Evolutionary conservation across 257 asterid genomes (phyloP).

Genomic region (Fraxinus quadrangulata): DNA sequence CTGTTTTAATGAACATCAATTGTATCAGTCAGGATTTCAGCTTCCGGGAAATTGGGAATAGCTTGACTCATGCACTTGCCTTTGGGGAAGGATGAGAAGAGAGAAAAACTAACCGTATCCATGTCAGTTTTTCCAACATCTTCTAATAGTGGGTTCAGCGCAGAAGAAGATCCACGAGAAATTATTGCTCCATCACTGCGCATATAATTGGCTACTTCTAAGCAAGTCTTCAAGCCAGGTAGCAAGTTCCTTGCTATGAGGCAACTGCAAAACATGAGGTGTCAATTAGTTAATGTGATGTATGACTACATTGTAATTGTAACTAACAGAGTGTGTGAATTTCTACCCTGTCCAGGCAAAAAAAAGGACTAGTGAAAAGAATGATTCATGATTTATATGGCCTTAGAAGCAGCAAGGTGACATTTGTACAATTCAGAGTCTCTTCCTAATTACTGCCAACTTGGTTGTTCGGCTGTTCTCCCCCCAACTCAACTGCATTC

Average conservation of each 20-base stretch:
- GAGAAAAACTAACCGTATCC: conserved; percentile 59
- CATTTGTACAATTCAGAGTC: no score
- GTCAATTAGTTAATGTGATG: conserved; percentile 24
- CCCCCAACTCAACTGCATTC: not conserved
- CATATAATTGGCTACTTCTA: conserved; percentile 78
- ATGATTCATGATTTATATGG: no score
- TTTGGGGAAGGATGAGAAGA: conserved; percentile 29
- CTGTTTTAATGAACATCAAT: not conserved
- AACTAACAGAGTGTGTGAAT: not conserved
- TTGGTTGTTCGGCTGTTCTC: no score
- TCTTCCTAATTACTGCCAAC: no score
- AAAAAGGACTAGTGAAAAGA: no score
- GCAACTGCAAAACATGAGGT: conserved; percentile 60
- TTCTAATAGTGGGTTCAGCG: conserved; percentile 44
- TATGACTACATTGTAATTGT: conserved; percentile 15
- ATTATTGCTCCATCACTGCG: conserved; percentile 54
- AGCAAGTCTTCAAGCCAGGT: conserved; percentile 86
- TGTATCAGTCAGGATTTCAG: not conserved
- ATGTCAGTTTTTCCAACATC: conserved; percentile 54
- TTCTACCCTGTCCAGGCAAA: not conserved
- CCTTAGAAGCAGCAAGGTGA: no score
- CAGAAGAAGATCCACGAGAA: conserved; percentile 52
- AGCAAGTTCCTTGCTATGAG: conserved; percentile 87
- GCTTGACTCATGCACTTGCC: not conserved
- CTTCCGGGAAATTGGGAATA: not conserved